phyloP scores from a whole-genome alignment of 371 early-diverging fungal species.

The Circinella minor region DNA sequence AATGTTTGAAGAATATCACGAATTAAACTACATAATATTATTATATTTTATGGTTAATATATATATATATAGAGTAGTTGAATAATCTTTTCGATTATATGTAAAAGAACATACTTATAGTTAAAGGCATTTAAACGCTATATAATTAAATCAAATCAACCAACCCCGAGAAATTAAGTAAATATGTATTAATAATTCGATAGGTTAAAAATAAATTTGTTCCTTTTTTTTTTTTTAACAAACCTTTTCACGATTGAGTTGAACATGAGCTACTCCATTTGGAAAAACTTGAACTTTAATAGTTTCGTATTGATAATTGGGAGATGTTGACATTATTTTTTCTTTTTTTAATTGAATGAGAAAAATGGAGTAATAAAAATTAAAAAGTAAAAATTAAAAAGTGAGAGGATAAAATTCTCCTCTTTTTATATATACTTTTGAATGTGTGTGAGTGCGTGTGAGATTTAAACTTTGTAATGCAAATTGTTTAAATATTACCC shows the following conservation, averaged over 20 bases:
- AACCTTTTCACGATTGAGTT: slow-evolving; percentile 76
- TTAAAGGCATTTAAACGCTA: slow-evolving; percentile 80
- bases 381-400: no score
- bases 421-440: slow-evolving; percentile 1
- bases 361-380: no score
- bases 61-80: no score
- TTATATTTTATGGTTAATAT: no score
- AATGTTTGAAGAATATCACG: slow-evolving; percentile 51
- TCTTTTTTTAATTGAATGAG: background rate
- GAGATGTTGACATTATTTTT: slow-evolving; percentile 4
- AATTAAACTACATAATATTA: slow-evolving; percentile 13
- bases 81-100: no score
- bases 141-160: background rate
- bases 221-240: background rate
- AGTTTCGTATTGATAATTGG: slow-evolving; percentile 60
- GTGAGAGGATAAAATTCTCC: no score
- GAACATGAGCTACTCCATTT: slow-evolving; percentile 78
- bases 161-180: background rate
- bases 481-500: background rate
- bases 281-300: slow-evolving; percentile 60
- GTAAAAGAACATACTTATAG: slow-evolving; percentile 36
- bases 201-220: no score
- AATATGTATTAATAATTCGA: no score
- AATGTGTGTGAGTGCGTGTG: no score
- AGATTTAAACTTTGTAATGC: slow-evolving; percentile 1